Base-by-base conservation (phyloP, 2,329 filamentous ascomycete genomes). In the Neoscytalidium dimidiatum region DNA sequence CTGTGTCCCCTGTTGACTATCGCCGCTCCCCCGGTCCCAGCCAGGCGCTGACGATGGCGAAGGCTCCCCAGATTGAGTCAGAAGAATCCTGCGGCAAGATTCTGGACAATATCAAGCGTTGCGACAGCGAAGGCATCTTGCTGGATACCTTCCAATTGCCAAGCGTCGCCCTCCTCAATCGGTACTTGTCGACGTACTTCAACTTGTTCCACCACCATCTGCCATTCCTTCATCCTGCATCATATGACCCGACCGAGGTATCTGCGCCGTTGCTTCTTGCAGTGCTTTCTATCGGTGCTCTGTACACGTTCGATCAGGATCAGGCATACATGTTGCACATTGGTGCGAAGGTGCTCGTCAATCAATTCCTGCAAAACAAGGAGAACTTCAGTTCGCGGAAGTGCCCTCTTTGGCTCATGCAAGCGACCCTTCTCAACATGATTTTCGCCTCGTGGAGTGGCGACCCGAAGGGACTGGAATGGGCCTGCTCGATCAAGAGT, bases 391-490 rank as follows among this genome's bases (percentile, higher is more conserved):
- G 94, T 83, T 98, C 95, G 8, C 89, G 94, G 71, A 98, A 97
- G 78, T 98, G 94, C 73, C 95, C 95, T 3, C 81, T 99, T 14
- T 98, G 95, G 94, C 95, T 94, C 53, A 98, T 98, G 92, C 95
- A 99, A 77, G 92, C 92, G 77, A 96, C 94, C 3, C 83, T 99
- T 62, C 84, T 99, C 66, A 99, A 99, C 83, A 98, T 98, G 95
- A 90, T 97, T 69, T 98, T 99, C 77, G 93, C 95, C 64, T 98
- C 94, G 83, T 99, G 95, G 95, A 98, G 95, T 77, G 95, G 95
- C 72, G 95, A 98, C 74, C 91, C 95, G 38, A 98, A 97, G 80
- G 95, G 95, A 41, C 85, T 99, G 2, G 95, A 99, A 78, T 99
- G 95, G 95, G 94, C 95, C 38, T 98, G 94, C 79, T 98, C 95